Base-by-base conservation (phyloP, 2,329 filamentous ascomycete species). In the Aureobasidium sp. region DNA sequence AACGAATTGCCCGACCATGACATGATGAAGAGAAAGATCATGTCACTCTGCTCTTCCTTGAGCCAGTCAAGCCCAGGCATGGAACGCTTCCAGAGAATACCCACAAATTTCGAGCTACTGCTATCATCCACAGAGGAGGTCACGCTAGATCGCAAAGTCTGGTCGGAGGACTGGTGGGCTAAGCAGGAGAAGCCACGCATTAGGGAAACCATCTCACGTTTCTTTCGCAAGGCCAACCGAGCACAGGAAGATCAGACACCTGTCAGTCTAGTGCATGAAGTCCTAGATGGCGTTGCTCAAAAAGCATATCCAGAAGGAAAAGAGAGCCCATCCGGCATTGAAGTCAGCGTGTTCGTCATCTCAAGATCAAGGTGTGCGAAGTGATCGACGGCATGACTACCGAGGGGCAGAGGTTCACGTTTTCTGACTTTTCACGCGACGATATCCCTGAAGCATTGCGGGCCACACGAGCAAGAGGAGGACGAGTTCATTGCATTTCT, bases 171-270 rank as follows among this genome's bases (percentile, higher is more conserved):
- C 62, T 87, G 84, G 84, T 87, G 82, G 77, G 80, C 84, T 49
- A 83, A 85, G 68, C 85, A 87, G 68, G 85, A 87, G 69, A 84
- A 84, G 67, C 76, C 79, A 12, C 78, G 84, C 15, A 80, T 87
- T 56, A 79, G 82, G 63, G 80, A 81, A 34, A 74, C 80, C 6
- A 72, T 79, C 55, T 75, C 71, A 17, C 75, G 73, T 39, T 78
- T 75, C 65, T 77, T 77, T 57, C 75, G 76, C 39, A 76, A 77
- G 62, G 74, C 76, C 22, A 73, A 76, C 60, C 74, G 74, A 66
- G 72, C 76, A 41, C 68, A 67, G 63, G 71, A 68, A 61, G 66
- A 74, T 52, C 65, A 71, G 27, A 73, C 73, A 8, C 78, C 81
- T 0, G 77, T 81, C 25, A 80, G 81, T 67, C 72, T 86, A n/a